Percentiles rank a stretch among this genome's conserved stretches.
These are phyloP conservation scores for Ustulina deusta DNA, from an alignment of 2,329 filamentous ascomycete genomes.

Conservation along the genomic window DNA sequence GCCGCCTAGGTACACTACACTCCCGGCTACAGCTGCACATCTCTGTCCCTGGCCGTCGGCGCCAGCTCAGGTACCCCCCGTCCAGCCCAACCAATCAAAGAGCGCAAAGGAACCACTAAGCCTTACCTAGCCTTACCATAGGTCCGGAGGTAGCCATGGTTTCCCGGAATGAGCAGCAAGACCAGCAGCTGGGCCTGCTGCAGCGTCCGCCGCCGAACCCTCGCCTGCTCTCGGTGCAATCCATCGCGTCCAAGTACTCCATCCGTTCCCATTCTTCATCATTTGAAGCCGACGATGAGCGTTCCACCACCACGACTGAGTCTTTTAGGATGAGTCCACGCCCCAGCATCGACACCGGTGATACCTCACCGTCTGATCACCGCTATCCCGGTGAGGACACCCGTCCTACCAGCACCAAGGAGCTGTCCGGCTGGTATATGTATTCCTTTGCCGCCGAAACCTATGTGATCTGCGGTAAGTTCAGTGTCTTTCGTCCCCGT, in stretches of 20 bases:
- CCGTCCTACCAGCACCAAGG: slow-evolving; percentile 85
- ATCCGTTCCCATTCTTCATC: slow-evolving; percentile 71
- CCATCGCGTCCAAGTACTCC: slow-evolving; percentile 66
- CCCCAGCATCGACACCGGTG: slow-evolving; percentile 54
- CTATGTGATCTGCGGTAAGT: slow-evolving; percentile 91
- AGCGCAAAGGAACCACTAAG: slow-evolving; percentile 17
- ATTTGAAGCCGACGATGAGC: slow-evolving; percentile 78
- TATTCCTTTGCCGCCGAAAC: slow-evolving; percentile 98
- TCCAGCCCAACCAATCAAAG: slow-evolving; percentile 29
- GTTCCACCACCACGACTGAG: slow-evolving; percentile 59
- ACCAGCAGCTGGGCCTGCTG: slow-evolving; percentile 33
- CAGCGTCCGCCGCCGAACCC: slow-evolving; percentile 57
- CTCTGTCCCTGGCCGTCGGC: neutral
- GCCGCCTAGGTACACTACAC: too few relatives aligned
- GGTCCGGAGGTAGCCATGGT: slow-evolving; percentile 47
- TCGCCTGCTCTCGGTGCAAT: slow-evolving; percentile 63
- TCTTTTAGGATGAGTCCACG: slow-evolving; percentile 55
- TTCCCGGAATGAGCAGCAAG: slow-evolving; percentile 51
- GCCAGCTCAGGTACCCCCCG: slow-evolving; percentile 17
- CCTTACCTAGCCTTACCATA: slow-evolving; percentile 4
- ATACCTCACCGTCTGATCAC: slow-evolving; percentile 53
- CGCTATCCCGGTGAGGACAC: slow-evolving; percentile 87
- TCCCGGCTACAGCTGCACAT: neutral
- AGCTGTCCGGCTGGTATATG: slow-evolving; percentile 93
- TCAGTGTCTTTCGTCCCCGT: neutral